A percentile compares a stretch with the other conserved stretches of the same genome.
Conservation (phyloP, 495 filamentous ascomycete genomes). For the Baudoinia panamericana region DNA sequence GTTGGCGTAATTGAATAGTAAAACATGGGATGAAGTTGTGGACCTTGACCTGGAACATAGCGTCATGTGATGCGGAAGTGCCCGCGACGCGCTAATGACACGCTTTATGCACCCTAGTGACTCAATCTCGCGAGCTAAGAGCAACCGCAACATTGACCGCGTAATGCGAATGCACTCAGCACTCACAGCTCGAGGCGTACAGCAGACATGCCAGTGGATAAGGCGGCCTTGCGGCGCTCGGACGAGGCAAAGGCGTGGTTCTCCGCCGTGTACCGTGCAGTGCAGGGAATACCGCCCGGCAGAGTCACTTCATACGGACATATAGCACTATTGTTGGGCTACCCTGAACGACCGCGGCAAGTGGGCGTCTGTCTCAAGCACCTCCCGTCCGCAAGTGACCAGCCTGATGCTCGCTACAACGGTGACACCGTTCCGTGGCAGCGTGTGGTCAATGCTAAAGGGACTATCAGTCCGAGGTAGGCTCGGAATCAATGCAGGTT, state of each 20-base stretch:
- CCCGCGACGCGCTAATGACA: no score
- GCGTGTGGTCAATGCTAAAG: constrained; percentile 76
- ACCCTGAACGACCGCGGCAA: constrained; percentile 51
- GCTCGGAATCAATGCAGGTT: constrained; percentile 11
- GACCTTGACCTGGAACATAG: no score
- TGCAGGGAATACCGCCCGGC: constrained; percentile 72
- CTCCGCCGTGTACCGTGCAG: constrained; percentile 65
- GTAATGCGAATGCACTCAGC: neutral
- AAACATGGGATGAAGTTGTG: neutral
- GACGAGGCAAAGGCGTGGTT: constrained; percentile 71
- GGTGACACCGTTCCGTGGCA: constrained; percentile 82
- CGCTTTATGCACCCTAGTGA: no score
- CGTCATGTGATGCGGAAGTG: no score
- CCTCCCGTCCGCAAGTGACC: constrained; percentile 41
- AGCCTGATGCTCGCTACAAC: constrained; percentile 42
- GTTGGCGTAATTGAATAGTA: neutral
- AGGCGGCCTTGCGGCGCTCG: constrained; percentile 16
- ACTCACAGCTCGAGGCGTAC: neutral
- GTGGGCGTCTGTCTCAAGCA: constrained; percentile 83
- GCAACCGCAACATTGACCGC: no score
- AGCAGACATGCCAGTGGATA: neutral
- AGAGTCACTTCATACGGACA: constrained; percentile 82
- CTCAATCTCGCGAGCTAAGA: no score
- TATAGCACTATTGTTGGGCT: constrained; percentile 66
- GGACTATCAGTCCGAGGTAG: constrained; percentile 71